Base-by-base conservation (phyloP, 306 rosid species). In the Citrullus mucosospermus region DNA sequence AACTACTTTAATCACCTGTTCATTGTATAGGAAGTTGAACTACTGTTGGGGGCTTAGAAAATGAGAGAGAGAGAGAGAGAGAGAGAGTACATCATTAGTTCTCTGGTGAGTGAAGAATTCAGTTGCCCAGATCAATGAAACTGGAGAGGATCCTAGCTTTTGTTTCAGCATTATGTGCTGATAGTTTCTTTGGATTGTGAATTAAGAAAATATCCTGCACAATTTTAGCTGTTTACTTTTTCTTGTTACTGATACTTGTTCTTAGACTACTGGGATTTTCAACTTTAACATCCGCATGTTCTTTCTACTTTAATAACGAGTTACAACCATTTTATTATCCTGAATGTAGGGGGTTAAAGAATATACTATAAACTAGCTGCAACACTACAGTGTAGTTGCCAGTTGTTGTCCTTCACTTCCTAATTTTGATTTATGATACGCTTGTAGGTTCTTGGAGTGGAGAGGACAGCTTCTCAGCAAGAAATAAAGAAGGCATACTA, bases 401-500 rank as follows among this genome's bases (percentile, higher is more conserved):
- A 68, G 55, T 22, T 43, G 9, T 38, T 68, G 75, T 6, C 18
- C 28, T 74, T 74, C 78, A 74, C 62, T 67, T 41, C 53, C 50
- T 38, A 66, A 65, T 1, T 71, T 74, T 28, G 28, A 30, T n/a
- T 53, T 5, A 53, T 53, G 60, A 50, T 18, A 53, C 53, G 66
- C 41, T 8, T 70, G 75, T 58, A 89, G 97, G 85, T 92, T 88
- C 86, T 91, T 78, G 97, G 92, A 1, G 93, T 90, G 85, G 97
- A 95, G 84, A 89, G 87, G 76, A 85, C 92, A 16, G 97, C 97
- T 2, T 78, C 97, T 73, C 97, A 95, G 54, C 97, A 85, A 84
- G 99, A 95, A 82, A 89, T 92, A 62, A 95, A 95, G 88, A 95
- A 91, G 82, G 97, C 97, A 5, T 95, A 95, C 78, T 75, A 91